These are phyloP conservation scores for Salix udensis DNA, from an alignment of 345 rosid species.

Conservation along the genomic window DNA sequence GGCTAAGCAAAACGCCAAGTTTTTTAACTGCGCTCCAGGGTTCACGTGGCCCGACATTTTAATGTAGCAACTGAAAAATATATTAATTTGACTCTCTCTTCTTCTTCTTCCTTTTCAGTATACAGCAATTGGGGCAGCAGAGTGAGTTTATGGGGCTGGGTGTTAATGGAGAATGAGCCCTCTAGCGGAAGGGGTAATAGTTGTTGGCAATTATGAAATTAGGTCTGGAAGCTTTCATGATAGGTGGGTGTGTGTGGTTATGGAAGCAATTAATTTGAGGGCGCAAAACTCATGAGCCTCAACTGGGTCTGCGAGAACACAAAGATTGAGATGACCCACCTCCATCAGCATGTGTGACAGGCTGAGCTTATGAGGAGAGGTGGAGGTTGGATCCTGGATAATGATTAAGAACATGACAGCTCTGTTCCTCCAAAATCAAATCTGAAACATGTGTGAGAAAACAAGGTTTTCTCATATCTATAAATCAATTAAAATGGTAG, in stretches of 20 bases:
- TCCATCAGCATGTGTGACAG: background rate
- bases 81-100: constrained; percentile 5
- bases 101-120: too few relatives aligned
- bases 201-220: constrained; percentile 21
- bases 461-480: too few relatives aligned
- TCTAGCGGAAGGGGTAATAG: background rate
- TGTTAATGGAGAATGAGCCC: background rate
- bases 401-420: background rate
- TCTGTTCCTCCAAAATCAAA: too few relatives aligned
- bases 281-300: constrained; percentile 10
- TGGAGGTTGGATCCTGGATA: constrained; percentile 4
- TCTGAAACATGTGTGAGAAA: background rate
- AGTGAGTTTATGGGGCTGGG: background rate
- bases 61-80: background rate
- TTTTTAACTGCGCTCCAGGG: too few relatives aligned
- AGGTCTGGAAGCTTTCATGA: background rate
- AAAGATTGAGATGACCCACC: constrained; percentile 24
- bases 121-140: background rate
- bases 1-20: background rate
- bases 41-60: background rate
- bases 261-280: constrained; percentile 15
- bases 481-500: too few relatives aligned
- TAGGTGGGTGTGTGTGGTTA: constrained; percentile 23
- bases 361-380: background rate
- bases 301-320: constrained; percentile 2